Conservation (phyloP, 2,329 filamentous ascomycete species). For the Apiospora marii region DNA sequence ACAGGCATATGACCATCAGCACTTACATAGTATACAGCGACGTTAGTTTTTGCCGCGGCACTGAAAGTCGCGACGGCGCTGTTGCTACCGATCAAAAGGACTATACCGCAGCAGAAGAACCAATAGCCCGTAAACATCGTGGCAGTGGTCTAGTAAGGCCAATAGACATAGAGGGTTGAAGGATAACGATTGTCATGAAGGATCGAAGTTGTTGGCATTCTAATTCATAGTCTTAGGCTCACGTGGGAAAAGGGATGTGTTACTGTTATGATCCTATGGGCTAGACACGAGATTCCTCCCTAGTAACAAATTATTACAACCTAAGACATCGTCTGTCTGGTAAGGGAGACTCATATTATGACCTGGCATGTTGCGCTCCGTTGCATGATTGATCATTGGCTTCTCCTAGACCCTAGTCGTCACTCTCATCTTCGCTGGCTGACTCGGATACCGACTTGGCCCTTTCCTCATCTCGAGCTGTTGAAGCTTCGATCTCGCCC, state of each 20-base stretch:
- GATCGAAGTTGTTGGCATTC: neutral
- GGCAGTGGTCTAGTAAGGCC: neutral
- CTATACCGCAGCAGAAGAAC: neutral
- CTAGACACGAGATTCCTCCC: neutral
- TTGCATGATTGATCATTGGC: neutral
- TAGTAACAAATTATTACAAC: neutral
- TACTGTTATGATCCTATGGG: neutral
- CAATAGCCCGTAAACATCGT: neutral
- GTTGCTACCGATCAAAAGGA: neutral
- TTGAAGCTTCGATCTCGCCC: neutral
- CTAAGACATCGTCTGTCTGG: neutral
- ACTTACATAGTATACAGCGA: slow-evolving; percentile 52
- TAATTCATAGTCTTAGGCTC: neutral
- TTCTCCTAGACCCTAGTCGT: neutral
- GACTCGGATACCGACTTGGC: neutral
- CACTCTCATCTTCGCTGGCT: neutral
- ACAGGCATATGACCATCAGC: neutral
- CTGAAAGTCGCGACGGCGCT: slow-evolving; percentile 38
- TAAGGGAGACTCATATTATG: neutral
- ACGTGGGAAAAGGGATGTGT: neutral
- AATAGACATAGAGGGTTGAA: neutral
- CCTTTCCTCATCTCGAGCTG: neutral
- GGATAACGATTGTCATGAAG: neutral
- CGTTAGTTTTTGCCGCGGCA: slow-evolving; percentile 45
- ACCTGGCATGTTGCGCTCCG: neutral